phyloP scores from a whole-genome alignment of 306 rosid species.

The Fragaria iinumae region DNA sequence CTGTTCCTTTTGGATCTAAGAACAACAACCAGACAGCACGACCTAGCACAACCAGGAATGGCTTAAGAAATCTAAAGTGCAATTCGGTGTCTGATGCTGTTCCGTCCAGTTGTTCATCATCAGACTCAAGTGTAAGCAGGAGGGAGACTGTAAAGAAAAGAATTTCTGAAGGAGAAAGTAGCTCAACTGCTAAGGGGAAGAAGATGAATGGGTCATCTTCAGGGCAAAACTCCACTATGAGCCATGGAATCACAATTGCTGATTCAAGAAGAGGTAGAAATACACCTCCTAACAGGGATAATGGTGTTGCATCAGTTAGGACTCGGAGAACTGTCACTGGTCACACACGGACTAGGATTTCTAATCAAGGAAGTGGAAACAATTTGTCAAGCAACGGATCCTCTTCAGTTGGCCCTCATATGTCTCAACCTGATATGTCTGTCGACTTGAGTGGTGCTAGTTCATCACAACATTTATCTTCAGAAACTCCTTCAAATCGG shows the following conservation, averaged over 20 bases:
- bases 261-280: slow-evolving; percentile 68
- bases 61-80: slow-evolving; percentile 78
- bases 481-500: slow-evolving; percentile 41
- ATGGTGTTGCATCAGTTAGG: slow-evolving; percentile 51
- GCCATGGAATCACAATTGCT: slow-evolving; percentile 64
- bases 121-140: slow-evolving; percentile 49
- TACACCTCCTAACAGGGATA: slow-evolving; percentile 51
- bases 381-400: slow-evolving; percentile 38
- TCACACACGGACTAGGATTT: slow-evolving; percentile 51
- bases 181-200: slow-evolving; percentile 71
- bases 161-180: slow-evolving; percentile 79
- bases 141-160: slow-evolving; percentile 59
- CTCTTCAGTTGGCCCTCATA: slow-evolving; percentile 35
- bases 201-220: slow-evolving; percentile 56
- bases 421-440: slow-evolving; percentile 41
- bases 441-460: slow-evolving; percentile 40
- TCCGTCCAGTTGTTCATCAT: slow-evolving; percentile 57
- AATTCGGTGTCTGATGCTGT: slow-evolving; percentile 70
- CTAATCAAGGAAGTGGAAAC: slow-evolving; percentile 58
- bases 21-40: slow-evolving; percentile 39
- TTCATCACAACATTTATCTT: slow-evolving; percentile 40
- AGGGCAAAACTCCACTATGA: slow-evolving; percentile 45
- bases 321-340: slow-evolving; percentile 49
- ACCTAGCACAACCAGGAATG: slow-evolving; percentile 61
- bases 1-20: slow-evolving; percentile 35